Evolutionary conservation across 2,329 filamentous ascomycete genomes (phyloP), one percentile per base, ranked within the genome.

Genomic region (Stromatinia cepivora): DNA sequence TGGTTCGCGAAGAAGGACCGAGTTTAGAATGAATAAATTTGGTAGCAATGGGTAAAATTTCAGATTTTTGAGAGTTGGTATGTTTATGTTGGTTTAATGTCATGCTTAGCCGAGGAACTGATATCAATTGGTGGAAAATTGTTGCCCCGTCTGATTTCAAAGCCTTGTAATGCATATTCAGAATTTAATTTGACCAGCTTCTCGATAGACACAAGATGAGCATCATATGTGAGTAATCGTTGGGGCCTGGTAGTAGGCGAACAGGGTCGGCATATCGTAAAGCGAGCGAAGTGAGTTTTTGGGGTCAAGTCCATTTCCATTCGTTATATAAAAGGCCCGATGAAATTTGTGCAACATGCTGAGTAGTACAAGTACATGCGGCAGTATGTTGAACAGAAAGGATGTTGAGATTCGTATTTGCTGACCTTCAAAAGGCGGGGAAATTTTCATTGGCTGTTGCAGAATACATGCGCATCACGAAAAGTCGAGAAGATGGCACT

Each of bases 271-370:
- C 31, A 2, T 48, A 39, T 50, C 25, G 22, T 3, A 36, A 63
- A 50, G 42, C 22, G 31, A 59, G 39, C 9, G 22, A 57, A 36
- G 17, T 25, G 45, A 48, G 20, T 10, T 17, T 34, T 13, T 63
- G 31, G 31, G 22, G 46, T 52, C 61, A 52, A 52, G 45, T 20
- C 13, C n/a, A 20, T 42, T 15, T 25, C 46, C 34, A 63, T 36
- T 63, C 46, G 61, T 63, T n/a, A 39, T 52, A 28, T 28, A 52
- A 63, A 63, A 52, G 61, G 61, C 22, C 61, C 61, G 61, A 63
- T 52, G 61, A 11, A 39, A 25, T 39, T 62, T 28, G 61, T 63
- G 46, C 31, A 52, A 63, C 46, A 52, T 63, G n/a, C 9, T 22
- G 31, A 63, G 59, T 39, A 50, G 31, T 39, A 63, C 59, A 63